Percentiles rank a stretch among this genome's conserved stretches.
Evolutionary conservation across 2,329 filamentous ascomycete genomes (phyloP).

Genomic region (Colletotrichum melonis): DNA sequence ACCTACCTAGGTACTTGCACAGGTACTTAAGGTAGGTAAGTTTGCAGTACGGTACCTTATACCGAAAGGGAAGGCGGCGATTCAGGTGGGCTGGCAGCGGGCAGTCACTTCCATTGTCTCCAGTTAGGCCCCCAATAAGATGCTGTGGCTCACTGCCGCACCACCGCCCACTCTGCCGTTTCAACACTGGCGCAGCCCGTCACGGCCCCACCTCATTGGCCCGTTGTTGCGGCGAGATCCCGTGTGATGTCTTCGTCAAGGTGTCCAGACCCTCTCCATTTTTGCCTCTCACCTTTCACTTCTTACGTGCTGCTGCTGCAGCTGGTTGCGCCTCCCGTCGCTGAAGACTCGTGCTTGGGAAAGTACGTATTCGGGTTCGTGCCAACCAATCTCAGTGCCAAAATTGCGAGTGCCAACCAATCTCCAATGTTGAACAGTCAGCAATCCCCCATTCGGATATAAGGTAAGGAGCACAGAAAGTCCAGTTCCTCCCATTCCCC

Average conservation of each 20-base stretch:
- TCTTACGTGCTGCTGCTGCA: too few relatives aligned
- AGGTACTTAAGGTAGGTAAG: too few relatives aligned
- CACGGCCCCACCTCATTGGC: background rate
- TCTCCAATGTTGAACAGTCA: background rate
- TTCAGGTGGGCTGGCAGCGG: background rate
- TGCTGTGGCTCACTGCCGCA: background rate
- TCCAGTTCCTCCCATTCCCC: background rate
- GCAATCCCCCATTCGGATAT: background rate
- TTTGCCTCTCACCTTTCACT: background rate
- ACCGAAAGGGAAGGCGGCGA: background rate
- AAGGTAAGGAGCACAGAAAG: background rate
- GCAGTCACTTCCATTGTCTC: background rate
- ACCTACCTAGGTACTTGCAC: background rate
- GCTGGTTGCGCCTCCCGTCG: background rate
- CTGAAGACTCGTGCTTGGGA: background rate
- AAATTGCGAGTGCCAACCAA: background rate
- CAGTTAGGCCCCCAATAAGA: background rate
- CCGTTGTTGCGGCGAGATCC: background rate
- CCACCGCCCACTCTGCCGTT: conserved; percentile 4
- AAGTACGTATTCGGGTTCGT: background rate
- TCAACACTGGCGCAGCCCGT: conserved; percentile 2
- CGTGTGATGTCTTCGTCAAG: background rate
- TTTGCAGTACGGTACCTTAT: background rate
- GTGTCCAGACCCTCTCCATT: background rate
- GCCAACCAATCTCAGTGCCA: too few relatives aligned